Percentiles rank a stretch among this genome's conserved stretches.
These are phyloP conservation scores for Haplosporangium sp. DNA, from an alignment of 371 early-diverging fungal genomes.

Conservation along the genomic window DNA sequence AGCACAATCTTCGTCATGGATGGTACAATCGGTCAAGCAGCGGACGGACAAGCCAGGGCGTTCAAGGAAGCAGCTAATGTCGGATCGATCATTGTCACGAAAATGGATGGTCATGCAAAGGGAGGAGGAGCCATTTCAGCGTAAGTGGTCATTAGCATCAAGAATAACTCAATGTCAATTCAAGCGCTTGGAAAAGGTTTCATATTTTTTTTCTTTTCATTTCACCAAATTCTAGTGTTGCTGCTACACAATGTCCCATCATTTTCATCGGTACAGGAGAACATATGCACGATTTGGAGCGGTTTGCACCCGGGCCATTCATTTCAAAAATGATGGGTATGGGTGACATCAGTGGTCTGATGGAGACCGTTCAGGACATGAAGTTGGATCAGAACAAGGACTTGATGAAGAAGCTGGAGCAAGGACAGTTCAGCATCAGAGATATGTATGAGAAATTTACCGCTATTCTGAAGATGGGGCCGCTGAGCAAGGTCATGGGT, in stretches of 20 bases:
- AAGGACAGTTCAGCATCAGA: slow-evolving; percentile 93
- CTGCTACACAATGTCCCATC: slow-evolving; percentile 98
- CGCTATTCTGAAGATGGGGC: slow-evolving; percentile 95
- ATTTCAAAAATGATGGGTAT: slow-evolving; percentile 95
- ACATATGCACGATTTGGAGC: slow-evolving; percentile 97
- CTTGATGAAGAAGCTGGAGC: slow-evolving; percentile 93
- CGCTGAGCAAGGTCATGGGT: slow-evolving; percentile 95
- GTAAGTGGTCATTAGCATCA: slow-evolving; percentile 50
- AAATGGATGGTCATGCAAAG: slow-evolving; percentile 99
- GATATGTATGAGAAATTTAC: slow-evolving; percentile 98
- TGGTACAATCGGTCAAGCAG: slow-evolving; percentile 99
- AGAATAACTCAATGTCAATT: too few relatives aligned
- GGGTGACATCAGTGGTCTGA: slow-evolving; percentile 96
- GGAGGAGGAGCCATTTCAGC: slow-evolving; percentile 99
- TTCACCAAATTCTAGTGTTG: slow-evolving; percentile 75
- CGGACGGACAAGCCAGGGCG: slow-evolving; percentile 96
- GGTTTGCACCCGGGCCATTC: slow-evolving; percentile 95
- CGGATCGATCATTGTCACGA: slow-evolving; percentile 99
- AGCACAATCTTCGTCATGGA: slow-evolving; percentile 99
- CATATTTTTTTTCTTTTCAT: background rate
- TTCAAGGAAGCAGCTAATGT: slow-evolving; percentile 98
- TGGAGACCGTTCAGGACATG: slow-evolving; percentile 95
- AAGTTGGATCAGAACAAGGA: slow-evolving; percentile 89
- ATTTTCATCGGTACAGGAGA: slow-evolving; percentile 99
- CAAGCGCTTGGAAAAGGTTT: too few relatives aligned